Evolutionary conservation across 2,329 filamentous ascomycete species (phyloP).

Genomic region (Ceratocystis papillata): DNA sequence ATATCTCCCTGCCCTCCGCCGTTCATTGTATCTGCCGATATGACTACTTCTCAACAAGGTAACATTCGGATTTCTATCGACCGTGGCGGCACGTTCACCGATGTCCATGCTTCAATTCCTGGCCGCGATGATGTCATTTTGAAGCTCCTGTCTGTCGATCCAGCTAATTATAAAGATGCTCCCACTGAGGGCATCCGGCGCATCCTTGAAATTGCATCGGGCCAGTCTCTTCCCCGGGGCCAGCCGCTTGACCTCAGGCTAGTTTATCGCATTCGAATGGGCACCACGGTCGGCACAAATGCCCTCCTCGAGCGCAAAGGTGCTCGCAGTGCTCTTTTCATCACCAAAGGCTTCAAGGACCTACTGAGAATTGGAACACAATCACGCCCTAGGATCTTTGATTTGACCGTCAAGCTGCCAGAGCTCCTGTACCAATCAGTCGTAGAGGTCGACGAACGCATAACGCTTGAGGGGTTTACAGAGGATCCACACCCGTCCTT

Average conservation of each 20-base stretch:
- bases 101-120: conserved; percentile 76
- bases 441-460: conserved; percentile 81
- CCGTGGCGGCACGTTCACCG: conserved; percentile 83
- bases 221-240: conserved; percentile 66
- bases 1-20: too few relatives aligned
- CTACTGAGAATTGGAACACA: conserved; percentile 86
- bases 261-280: conserved; percentile 91
- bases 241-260: conserved; percentile 67
- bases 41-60: conserved; percentile 1
- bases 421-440: conserved; percentile 78
- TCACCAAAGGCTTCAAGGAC: conserved; percentile 79
- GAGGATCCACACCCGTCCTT: conserved; percentile 62
- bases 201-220: conserved; percentile 67
- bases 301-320: conserved; percentile 83
- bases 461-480: conserved; percentile 84
- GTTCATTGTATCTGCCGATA: neutral
- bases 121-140: conserved; percentile 64
- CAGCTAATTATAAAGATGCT: conserved; percentile 80
- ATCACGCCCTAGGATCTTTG: conserved; percentile 79
- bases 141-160: conserved; percentile 83
- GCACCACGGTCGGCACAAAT: conserved; percentile 89
- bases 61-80: conserved; percentile 67
- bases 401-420: conserved; percentile 74
- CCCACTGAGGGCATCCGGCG: conserved; percentile 84
- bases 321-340: conserved; percentile 75